Conservation (phyloP, 2,329 filamentous ascomycete species). For the Nemania sp. region DNA sequence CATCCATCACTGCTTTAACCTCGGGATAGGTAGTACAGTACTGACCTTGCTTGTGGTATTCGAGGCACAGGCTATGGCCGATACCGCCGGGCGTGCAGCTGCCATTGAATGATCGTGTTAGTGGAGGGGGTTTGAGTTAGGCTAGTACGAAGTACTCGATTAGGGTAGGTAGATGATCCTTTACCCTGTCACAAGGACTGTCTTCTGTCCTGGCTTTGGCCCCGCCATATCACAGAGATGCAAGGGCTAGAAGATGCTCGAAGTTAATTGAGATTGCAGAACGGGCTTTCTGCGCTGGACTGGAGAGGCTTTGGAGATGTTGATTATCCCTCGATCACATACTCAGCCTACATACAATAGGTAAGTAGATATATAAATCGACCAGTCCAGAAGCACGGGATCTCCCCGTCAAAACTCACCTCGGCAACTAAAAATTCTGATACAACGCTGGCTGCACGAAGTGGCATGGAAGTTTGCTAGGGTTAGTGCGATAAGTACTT, state of each 20-base stretch:
- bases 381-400: no score
- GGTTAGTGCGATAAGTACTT: no score
- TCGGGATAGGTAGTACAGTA: no score
- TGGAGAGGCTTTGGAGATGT: background rate
- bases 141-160: background rate
- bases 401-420: no score
- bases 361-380: no score
- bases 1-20: no score
- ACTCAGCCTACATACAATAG: no score
- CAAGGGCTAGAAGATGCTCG: no score
- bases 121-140: background rate
- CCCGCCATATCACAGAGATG: conserved; percentile 14
- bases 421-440: no score
- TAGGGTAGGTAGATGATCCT: background rate
- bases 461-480: no score
- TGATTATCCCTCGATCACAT: background rate
- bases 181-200: conserved; percentile 32
- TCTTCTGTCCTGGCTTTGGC: conserved; percentile 28
- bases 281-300: background rate
- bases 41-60: conserved; percentile 56
- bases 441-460: no score
- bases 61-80: conserved; percentile 55
- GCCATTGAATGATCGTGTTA: background rate
- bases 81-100: conserved; percentile 64
- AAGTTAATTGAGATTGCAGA: background rate